Evolutionary conservation across 2,329 filamentous ascomycete species (phyloP), one percentile per base, ranked within the genome.

Genomic region (Fusarium chlamydosporum): DNA sequence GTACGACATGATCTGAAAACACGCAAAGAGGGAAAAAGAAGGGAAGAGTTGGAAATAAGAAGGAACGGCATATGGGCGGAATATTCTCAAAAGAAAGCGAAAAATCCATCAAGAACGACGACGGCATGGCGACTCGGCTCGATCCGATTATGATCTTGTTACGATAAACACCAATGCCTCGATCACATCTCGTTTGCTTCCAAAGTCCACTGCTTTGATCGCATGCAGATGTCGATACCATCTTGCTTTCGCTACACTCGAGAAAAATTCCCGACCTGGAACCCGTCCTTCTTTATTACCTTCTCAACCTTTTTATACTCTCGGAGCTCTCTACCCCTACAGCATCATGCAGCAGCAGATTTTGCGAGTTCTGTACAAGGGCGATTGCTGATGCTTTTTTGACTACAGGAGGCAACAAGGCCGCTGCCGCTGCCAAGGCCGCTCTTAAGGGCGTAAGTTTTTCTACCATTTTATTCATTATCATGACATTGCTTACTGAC

Each of bases 401-500:
- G 79, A 76, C 73, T 79, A 82, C 79, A 90, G 88, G 85, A 76
- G 87, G 85, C 77, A 79, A 85, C 75, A 89, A 88, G 84, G 86
- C 90, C 79, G 90, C 91, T 81, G 31, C 50, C 31, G 96, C 96
- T 82, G 92, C 96, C 79, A 98, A 99, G 89, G 92, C 96, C 82
- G 92, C 94, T 80, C 91, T 98, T 79, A 93, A 93, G 86, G 95
- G 94, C 83, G 93, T 97, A 94, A 87, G 93, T 91, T 72, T 91
- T 72, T 51, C 37, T 7, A 73, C 65, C 15, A 18, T 26, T 9
- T 13, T 48, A 10, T 34, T 40, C 7, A 2, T 9, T 20, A 40
- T 13, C 11, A 4, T 43, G 18, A 7, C 31, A 40, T 26, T 29
- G n/a, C 20, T 18, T 27, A 15, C 65, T 73, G 53, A 67, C 57